These are phyloP conservation scores for Westerdykella ornata DNA, from an alignment of 2,329 filamentous ascomycete species.

Conservation along the genomic window DNA sequence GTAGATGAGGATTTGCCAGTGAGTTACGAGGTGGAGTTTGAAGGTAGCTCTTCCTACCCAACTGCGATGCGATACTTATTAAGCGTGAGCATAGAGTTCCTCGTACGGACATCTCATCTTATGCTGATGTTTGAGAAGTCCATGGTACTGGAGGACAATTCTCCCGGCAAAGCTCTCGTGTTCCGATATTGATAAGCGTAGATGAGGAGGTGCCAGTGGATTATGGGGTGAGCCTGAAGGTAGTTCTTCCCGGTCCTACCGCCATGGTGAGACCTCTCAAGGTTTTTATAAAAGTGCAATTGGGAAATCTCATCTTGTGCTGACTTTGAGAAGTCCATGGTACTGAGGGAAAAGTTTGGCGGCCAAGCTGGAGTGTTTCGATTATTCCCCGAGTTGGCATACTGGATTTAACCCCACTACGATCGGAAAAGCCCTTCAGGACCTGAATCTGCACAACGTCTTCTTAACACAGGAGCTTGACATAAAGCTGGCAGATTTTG, in stretches of 20 bases:
- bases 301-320: too few relatives aligned
- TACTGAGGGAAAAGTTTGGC: too few relatives aligned
- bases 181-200: constrained; percentile 54
- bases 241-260: constrained; percentile 47
- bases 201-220: constrained; percentile 62
- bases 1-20: constrained; percentile 61
- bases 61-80: neutral
- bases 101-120: constrained; percentile 29
- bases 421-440: too few relatives aligned
- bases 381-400: too few relatives aligned
- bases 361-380: too few relatives aligned
- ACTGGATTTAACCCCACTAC: too few relatives aligned
- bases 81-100: constrained; percentile 16
- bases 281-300: too few relatives aligned
- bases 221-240: constrained; percentile 67
- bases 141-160: constrained; percentile 52
- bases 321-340: too few relatives aligned
- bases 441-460: too few relatives aligned
- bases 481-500: constrained; percentile 8
- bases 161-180: constrained; percentile 61
- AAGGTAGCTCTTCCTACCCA: constrained; percentile 49
- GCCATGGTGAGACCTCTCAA: too few relatives aligned
- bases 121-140: constrained; percentile 56
- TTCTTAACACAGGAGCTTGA: constrained; percentile 5
- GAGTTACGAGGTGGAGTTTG: constrained; percentile 63